These are phyloP conservation scores for Pythium scleroteichum DNA, from an alignment of 352 stramenopile genomes.

Conservation along the genomic window DNA sequence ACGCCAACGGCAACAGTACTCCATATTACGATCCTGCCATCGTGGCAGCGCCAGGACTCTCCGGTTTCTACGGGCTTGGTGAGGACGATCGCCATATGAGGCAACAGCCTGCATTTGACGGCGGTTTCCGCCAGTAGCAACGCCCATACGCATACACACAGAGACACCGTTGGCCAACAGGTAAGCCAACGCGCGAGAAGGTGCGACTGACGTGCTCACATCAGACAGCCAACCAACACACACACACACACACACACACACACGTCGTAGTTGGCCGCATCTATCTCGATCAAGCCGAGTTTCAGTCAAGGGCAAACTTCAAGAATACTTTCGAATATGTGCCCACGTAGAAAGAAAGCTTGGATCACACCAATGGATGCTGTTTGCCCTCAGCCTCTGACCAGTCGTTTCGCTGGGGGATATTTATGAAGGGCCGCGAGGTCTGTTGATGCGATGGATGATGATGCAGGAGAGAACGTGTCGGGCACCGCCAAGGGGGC, in stretches of 20 bases:
- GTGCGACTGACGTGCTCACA: constrained; percentile 6
- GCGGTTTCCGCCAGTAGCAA: constrained; percentile 34
- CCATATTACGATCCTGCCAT: constrained; percentile 61
- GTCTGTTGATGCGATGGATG: constrained; percentile 1
- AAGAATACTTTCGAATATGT: too few species aligned
- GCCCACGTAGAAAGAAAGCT: too few species aligned
- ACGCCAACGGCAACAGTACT: constrained; percentile 8
- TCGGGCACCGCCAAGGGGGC: too few species aligned
- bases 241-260: constrained; percentile 17
- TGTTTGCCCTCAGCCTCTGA: not conserved
- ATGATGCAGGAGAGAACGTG: too few species aligned
- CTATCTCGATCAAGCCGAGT: not conserved
- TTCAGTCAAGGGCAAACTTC: not conserved
- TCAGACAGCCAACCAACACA: constrained; percentile 26
- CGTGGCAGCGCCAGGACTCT: constrained; percentile 29
- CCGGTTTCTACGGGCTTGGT: constrained; percentile 40
- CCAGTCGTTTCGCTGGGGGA: constrained; percentile 7
- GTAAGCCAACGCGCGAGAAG: constrained; percentile 15
- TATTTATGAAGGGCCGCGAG: constrained; percentile 10
- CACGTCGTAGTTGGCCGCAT: constrained; percentile 7
- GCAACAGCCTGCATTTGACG: constrained; percentile 31
- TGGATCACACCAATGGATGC: constrained; percentile 4
- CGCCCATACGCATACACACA: constrained; percentile 26
- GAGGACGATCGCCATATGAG: constrained; percentile 34
- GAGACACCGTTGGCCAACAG: constrained; percentile 4